phyloP scores from a whole-genome alignment of 1,284 basidiomycete genomes.

The Limonomyces culmigenus region DNA sequence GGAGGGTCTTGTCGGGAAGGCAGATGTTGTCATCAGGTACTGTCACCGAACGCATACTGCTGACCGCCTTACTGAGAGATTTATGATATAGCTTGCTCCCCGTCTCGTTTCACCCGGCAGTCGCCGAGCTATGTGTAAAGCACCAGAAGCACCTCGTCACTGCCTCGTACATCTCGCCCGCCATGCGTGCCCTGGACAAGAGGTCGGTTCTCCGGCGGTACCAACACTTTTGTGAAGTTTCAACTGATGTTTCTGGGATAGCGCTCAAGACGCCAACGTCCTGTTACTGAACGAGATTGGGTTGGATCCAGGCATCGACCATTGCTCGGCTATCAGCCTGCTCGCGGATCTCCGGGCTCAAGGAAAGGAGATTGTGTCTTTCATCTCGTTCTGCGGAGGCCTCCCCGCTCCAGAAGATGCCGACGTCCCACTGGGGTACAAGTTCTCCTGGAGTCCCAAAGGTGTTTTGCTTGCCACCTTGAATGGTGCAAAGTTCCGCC shows the following conservation, averaged over 20 bases:
- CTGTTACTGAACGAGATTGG: constrained; percentile 87
- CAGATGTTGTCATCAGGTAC: constrained; percentile 57
- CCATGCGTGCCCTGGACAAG: constrained; percentile 57
- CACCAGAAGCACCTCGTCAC: constrained; percentile 75
- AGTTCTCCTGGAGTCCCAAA: constrained; percentile 90
- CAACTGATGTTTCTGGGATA: constrained; percentile 12
- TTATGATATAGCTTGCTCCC: constrained; percentile 52
- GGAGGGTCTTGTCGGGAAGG: constrained; percentile 30
- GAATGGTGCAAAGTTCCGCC: constrained; percentile 61
- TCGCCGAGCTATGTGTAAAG: constrained; percentile 68
- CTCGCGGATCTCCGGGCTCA: constrained; percentile 40
- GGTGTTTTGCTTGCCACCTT: constrained; percentile 76
- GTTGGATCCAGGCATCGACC: constrained; percentile 92
- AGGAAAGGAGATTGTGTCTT: constrained; percentile 54
- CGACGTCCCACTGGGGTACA: constrained; percentile 67
- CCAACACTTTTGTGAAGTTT: neutral
- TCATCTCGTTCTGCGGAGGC: constrained; percentile 89
- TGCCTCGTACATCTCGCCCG: constrained; percentile 79
- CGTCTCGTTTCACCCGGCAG: constrained; percentile 54
- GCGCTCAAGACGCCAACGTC: constrained; percentile 52
- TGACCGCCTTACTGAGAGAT: neutral
- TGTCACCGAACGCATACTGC: constrained; percentile 7
- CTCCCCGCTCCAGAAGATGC: constrained; percentile 65
- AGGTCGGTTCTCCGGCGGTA: constrained; percentile 24
- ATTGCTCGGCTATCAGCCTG: constrained; percentile 76